Base-by-base conservation (phyloP, 2,329 filamentous ascomycete species). In the Talaromyces sp. region DNA sequence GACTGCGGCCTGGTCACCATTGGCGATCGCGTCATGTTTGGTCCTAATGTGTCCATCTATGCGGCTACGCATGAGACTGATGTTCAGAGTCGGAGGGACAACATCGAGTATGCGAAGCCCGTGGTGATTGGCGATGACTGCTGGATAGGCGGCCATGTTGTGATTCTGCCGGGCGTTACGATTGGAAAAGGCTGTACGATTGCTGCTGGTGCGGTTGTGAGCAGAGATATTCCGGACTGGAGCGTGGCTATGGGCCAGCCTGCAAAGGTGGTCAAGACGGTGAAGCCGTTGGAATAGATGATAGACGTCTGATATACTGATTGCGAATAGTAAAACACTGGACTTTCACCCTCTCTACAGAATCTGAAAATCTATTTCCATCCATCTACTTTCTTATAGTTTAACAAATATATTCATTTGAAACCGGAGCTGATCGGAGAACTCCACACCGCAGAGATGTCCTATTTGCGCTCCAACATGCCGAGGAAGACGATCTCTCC, bases 1-100 rank as follows among this genome's bases (percentile, higher is more conserved):
- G 81, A 85, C 65, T 83, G 79, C 32, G 78, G 76, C 3, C 68
- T 83, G 0, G 78, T 85, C 3, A 80, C 75, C 0, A 82, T 84
- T 32, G 82, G 82, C 0, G 75, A 82, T 21, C 68, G 80, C 1
- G 78, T 80, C 8, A 78, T 83, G 70, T 75, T 83, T 50, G 82
- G 82, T 0, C 81, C 81, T 0, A 79, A 81, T 57, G 80, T 84
- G 2, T 75, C 70, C 56, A 80, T 85, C 21, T 81, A 81, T 52
- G 76, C 80, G 0, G 82, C 81, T 0, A 82, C 79, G 19, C 82
- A 84, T 61, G 79, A 82, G 61, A 74, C 76, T 0, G 80, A 81
- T 46, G 79, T 83, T 5, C 73, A 77, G 54, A 77, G 74, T 38
- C 74, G 80, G 7, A 69, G 75, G 12, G 77, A 80, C 8, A 75